Evolutionary conservation across 2,329 filamentous ascomycete genomes (phyloP).

Genomic region (Neoascochyta sp.): DNA sequence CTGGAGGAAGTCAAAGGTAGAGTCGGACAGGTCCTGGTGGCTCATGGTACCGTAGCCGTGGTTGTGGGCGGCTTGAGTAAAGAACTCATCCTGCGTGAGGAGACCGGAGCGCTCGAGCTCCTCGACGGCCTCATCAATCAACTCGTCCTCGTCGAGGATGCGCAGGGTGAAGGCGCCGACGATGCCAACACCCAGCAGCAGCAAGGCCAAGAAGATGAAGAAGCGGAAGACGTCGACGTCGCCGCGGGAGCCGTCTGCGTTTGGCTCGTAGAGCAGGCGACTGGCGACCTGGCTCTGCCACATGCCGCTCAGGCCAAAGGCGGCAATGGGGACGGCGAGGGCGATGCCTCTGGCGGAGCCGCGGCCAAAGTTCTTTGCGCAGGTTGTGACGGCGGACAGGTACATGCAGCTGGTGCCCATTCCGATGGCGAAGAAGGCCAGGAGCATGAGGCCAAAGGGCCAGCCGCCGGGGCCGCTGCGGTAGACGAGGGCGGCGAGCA

Average conservation of each 20-base stretch:
- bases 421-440: slow-evolving; percentile 79
- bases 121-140: slow-evolving; percentile 87
- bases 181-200: slow-evolving; percentile 68
- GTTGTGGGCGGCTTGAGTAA: slow-evolving; percentile 55
- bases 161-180: slow-evolving; percentile 70
- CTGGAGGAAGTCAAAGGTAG: slow-evolving; percentile 45
- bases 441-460: slow-evolving; percentile 78
- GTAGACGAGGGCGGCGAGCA: slow-evolving; percentile 78
- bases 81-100: slow-evolving; percentile 70
- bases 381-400: slow-evolving; percentile 84
- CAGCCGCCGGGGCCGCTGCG: slow-evolving; percentile 58
- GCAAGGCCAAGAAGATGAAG: slow-evolving; percentile 76
- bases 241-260: slow-evolving; percentile 57
- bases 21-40: slow-evolving; percentile 45
- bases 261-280: slow-evolving; percentile 67
- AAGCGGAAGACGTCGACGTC: slow-evolving; percentile 75
- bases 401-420: slow-evolving; percentile 86
- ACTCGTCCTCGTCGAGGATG: slow-evolving; percentile 77
- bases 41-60: slow-evolving; percentile 62
- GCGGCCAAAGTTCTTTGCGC: slow-evolving; percentile 95
- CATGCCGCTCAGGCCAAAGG: slow-evolving; percentile 91
- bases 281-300: slow-evolving; percentile 89
- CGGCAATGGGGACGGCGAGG: slow-evolving; percentile 83
- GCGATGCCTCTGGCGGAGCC: slow-evolving; percentile 85
- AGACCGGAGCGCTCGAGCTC: slow-evolving; percentile 87